Evolutionary conservation across 257 asterid species (phyloP).

Genomic region (Ocimum tenuiflorum): DNA sequence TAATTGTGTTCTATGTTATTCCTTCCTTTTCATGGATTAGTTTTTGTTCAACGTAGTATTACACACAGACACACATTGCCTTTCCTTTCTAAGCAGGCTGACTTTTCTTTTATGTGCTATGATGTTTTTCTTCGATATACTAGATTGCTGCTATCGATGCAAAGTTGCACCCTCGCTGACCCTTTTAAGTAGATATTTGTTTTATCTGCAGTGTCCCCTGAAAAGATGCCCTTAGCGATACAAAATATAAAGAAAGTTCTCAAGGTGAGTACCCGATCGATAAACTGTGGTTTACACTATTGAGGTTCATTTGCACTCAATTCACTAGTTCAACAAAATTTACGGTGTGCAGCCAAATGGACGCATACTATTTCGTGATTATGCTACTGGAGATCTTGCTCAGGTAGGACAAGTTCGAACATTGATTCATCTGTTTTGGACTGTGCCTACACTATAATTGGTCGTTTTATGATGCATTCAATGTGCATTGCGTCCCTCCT

Average conservation of each 20-base stretch:
- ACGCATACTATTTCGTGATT: slow-evolving; percentile 76
- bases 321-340: slow-evolving; percentile 21
- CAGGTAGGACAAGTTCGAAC: slow-evolving; percentile 49
- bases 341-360: slow-evolving; percentile 68
- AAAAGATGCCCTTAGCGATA: slow-evolving; percentile 68
- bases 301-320: background rate
- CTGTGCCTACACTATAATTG: background rate
- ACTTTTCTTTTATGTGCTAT: background rate
- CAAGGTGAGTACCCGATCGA: slow-evolving; percentile 46
- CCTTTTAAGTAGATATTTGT: slow-evolving; percentile 76
- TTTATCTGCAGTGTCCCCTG: slow-evolving; percentile 96
- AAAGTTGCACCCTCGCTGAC: slow-evolving; percentile 40
- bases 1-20: slow-evolving; percentile 17
- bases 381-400: slow-evolving; percentile 98
- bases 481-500: background rate
- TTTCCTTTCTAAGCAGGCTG: background rate
- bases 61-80: background rate
- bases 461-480: background rate
- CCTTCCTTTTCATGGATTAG: background rate
- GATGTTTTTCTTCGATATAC: background rate
- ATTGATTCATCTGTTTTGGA: background rate
- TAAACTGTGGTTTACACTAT: background rate
- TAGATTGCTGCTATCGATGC: slow-evolving; percentile 10
- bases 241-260: slow-evolving; percentile 77
- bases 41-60: background rate